These are phyloP conservation scores for Vanrija pseudolonga DNA, from an alignment of 1,284 basidiomycete species.

Conservation along the genomic window DNA sequence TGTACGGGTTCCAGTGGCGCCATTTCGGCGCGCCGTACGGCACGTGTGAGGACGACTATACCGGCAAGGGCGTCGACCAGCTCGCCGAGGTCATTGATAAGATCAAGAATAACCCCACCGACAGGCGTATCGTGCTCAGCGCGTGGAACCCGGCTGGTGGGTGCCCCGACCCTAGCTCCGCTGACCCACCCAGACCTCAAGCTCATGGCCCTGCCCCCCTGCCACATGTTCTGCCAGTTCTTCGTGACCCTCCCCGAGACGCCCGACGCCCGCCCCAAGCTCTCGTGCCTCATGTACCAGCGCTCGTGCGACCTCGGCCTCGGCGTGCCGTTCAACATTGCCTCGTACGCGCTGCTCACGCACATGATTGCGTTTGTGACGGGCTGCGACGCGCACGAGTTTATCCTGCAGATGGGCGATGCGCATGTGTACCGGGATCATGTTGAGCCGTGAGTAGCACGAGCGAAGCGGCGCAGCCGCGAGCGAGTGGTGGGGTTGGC, in stretches of 20 bases:
- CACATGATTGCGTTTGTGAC: conserved; percentile 96
- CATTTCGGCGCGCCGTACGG: conserved; percentile 91
- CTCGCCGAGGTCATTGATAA: conserved; percentile 80
- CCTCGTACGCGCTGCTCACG: conserved; percentile 91
- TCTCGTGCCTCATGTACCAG: conserved; percentile 97
- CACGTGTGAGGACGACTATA: conserved; percentile 77
- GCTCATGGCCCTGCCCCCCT: conserved; percentile 93
- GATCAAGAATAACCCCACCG: conserved; percentile 90
- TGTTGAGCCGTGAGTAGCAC: conserved; percentile 59
- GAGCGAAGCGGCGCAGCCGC: neutral
- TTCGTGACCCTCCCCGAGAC: conserved; percentile 76
- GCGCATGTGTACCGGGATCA: conserved; percentile 96
- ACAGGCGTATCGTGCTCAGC: conserved; percentile 89
- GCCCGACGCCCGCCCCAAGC: conserved; percentile 57
- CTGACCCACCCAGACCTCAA: conserved; percentile 66
- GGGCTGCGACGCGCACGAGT: conserved; percentile 76
- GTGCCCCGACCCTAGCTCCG: conserved; percentile 23
- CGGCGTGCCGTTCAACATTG: conserved; percentile 98
- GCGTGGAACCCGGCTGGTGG: conserved; percentile 96
- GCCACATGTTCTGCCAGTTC: conserved; percentile 98
- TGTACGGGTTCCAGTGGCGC: conserved; percentile 98
- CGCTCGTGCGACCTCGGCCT: conserved; percentile 95
- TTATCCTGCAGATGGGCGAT: conserved; percentile 91
- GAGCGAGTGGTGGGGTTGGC: neutral
- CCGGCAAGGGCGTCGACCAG: conserved; percentile 90